Percentiles rank a stretch among this genome's conserved stretches.
These are phyloP conservation scores for Monosporascus sp. DNA, from an alignment of 2,329 filamentous ascomycete genomes.

Conservation along the genomic window DNA sequence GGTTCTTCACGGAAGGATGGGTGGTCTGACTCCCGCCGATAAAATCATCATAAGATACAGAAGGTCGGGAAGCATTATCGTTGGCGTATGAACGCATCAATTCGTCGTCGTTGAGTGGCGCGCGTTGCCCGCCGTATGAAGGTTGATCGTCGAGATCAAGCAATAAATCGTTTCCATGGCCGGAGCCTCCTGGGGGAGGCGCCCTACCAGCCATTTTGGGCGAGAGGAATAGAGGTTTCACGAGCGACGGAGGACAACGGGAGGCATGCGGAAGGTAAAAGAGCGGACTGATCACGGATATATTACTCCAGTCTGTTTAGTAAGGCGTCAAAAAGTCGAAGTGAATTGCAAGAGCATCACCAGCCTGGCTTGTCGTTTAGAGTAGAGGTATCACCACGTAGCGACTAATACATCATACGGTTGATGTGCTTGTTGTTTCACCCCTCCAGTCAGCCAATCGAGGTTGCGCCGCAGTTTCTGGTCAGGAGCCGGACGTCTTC, in stretches of 20 bases:
- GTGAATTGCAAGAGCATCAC: background rate
- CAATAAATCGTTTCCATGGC: conserved; percentile 53
- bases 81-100: conserved; percentile 69
- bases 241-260: conserved; percentile 17
- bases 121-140: conserved; percentile 69
- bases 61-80: conserved; percentile 64
- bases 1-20: conserved; percentile 40
- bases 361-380: background rate
- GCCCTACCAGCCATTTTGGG: conserved; percentile 58
- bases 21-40: conserved; percentile 61
- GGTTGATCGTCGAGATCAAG: conserved; percentile 70
- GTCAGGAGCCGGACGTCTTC: background rate
- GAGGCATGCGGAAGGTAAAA: conserved; percentile 28
- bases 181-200: conserved; percentile 45
- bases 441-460: background rate
- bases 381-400: background rate
- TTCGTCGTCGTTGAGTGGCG: conserved; percentile 76
- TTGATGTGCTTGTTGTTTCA: background rate
- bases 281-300: background rate
- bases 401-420: background rate
- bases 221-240: conserved; percentile 27
- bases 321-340: background rate
- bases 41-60: conserved; percentile 92
- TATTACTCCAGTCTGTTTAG: background rate
- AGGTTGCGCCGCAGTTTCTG: background rate